These are phyloP conservation scores for Aquilaria malaccensis DNA, from an alignment of 345 rosid species.

Conservation along the genomic window DNA sequence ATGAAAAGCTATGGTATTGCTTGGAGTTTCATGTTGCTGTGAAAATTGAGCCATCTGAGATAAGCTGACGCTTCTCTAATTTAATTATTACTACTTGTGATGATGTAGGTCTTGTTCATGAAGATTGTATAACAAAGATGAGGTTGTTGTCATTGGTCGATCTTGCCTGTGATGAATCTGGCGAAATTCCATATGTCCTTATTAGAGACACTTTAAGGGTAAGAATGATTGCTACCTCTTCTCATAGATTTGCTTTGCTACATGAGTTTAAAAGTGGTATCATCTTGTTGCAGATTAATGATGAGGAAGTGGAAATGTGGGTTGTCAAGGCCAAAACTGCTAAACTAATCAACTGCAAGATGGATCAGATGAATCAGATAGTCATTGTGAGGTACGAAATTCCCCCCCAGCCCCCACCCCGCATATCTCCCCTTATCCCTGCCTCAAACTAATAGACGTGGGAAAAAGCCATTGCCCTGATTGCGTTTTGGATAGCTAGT, in stretches of 20 bases:
- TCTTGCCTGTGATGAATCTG: conserved; percentile 62
- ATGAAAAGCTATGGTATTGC: conserved; percentile 66
- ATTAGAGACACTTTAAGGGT: conserved; percentile 74
- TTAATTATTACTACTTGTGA: conserved; percentile 2
- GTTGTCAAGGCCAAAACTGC: conserved; percentile 82
- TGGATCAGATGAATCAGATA: conserved; percentile 91
- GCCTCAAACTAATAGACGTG: too few species aligned
- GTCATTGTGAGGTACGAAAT: conserved; percentile 61
- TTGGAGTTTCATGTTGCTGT: neutral
- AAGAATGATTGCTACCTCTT: conserved; percentile 9
- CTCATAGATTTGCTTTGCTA: conserved; percentile 9
- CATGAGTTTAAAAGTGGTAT: neutral
- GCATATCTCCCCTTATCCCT: neutral
- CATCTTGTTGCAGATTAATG: conserved; percentile 41
- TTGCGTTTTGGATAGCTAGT: conserved; percentile 4
- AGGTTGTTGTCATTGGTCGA: conserved; percentile 76
- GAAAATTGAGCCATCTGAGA: neutral
- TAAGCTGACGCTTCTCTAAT: neutral
- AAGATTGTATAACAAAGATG: conserved; percentile 86
- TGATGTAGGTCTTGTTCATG: conserved; percentile 69
- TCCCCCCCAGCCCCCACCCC: neutral
- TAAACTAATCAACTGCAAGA: conserved; percentile 70
- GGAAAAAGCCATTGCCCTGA: neutral
- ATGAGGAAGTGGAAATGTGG: conserved; percentile 86
- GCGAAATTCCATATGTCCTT: conserved; percentile 58